Evolutionary conservation across 208 protist genomes (phyloP).

Genomic region (Leishmania gerbilli): DNA sequence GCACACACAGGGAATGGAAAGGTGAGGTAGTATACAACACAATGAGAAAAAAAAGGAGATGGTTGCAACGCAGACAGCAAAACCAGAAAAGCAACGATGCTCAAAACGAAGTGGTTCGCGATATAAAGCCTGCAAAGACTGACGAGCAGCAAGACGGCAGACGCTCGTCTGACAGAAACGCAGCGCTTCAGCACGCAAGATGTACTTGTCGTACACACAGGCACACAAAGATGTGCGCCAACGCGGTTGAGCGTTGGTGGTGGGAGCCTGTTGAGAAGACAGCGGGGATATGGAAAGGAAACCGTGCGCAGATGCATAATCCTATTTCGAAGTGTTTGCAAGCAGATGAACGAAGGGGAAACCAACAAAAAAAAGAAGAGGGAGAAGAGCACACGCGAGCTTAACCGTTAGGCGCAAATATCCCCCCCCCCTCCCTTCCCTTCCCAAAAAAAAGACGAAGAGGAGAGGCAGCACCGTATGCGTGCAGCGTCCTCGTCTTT

Average conservation of each 20-base stretch:
- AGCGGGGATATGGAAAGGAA: not conserved
- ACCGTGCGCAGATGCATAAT: not conserved
- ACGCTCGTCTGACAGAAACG: not conserved
- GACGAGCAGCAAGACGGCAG: not conserved
- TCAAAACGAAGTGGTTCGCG: not conserved
- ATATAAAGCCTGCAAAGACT: not conserved
- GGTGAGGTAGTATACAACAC: not conserved
- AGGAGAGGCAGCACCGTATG: not conserved
- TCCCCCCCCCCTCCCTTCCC: not conserved
- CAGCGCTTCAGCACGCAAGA: not conserved
- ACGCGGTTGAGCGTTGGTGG: not conserved
- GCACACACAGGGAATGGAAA: not conserved
- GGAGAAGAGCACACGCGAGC: not conserved
- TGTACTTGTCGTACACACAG: not conserved
- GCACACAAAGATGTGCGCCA: not conserved
- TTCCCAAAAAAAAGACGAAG: not conserved
- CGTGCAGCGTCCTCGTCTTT: not conserved
- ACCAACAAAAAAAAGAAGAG: not conserved
- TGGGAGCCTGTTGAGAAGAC: not conserved
- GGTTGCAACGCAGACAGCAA: not conserved
- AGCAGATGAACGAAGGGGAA: not conserved
- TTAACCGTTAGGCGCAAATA: not conserved
- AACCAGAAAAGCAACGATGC: constrained; percentile 6
- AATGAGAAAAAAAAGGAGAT: not conserved
- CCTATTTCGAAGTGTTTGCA: not conserved